Base-by-base conservation (phyloP, 805 yeast species). In the Metschnikowia borealis region DNA sequence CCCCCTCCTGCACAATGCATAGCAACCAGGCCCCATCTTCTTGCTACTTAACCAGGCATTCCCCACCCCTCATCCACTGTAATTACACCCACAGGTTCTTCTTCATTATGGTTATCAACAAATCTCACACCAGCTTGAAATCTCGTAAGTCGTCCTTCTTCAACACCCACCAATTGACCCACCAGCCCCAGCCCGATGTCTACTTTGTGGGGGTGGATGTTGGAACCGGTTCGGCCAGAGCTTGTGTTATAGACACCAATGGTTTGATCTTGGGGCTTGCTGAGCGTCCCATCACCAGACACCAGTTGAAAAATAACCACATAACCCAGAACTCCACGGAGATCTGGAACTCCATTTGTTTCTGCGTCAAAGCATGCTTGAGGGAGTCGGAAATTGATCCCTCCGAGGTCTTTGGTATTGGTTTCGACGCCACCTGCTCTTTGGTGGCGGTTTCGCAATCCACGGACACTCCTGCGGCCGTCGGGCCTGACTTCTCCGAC, bases 211-310 rank as follows among this genome's bases (percentile, higher is more conserved):
- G 96, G 48, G 90, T 89, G 6, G 96, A 89, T 63, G 95, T 94
- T 23, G 99, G 99, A n/a, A 91, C 98, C 0, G 99, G 98, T 14
- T 87, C 96, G 2, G 97, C 97, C 5, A 77, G 99, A 56, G 98
- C 98, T 5, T 92, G 96, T 61, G 74, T 94, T 14, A 88, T 92
- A 55, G 94, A 91, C 66, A 80, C 83, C 60, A 73, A 78, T 38
- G 98, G 98, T 44, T 83, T 86, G 40, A 90, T 94, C 47, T 69
- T 89, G 45, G 85, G 89, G 0, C 69, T 90, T 46, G 81, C 91
- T 17, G 90, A 91, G 61, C 78, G 90, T 51, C 87, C 90, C 29
- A 87, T 87, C 54, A 79, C 85, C 50, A 70, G 96, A 70, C 83
- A 85, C 67, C 87, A 87, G 69, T 66, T 88, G 67, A 81, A 84